Conservation (phyloP, 116 monocot species). For the Dioscorea cayenensis region DNA sequence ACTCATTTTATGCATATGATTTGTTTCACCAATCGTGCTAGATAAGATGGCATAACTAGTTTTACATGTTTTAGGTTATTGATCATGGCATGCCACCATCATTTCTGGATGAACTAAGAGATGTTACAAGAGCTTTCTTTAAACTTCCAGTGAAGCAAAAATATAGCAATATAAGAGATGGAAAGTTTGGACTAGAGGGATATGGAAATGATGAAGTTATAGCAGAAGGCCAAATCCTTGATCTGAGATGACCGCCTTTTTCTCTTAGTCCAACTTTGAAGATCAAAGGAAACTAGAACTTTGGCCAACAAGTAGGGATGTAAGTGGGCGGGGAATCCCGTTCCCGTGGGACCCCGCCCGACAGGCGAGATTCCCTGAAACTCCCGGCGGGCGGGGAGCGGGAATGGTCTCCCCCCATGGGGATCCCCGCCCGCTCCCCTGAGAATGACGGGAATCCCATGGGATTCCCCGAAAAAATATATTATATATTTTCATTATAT, state of each 20-base stretch:
- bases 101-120: conserved; percentile 33
- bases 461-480: no score
- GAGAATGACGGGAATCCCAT: no score
- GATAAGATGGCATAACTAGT: no score
- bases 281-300: conserved; percentile 33
- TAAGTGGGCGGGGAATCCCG: no score
- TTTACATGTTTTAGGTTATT: conserved; percentile 17
- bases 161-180: conserved; percentile 28
- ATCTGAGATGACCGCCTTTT: conserved; percentile 65
- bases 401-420: no score
- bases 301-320: conserved; percentile 63
- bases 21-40: no score
- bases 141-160: conserved; percentile 28
- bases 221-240: conserved; percentile 38
- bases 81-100: conserved; percentile 28
- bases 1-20: no score
- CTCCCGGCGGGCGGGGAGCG: no score
- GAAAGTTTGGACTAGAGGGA: conserved; percentile 42
- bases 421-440: no score
- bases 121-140: conserved; percentile 27
- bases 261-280: conserved; percentile 51
- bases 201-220: conserved; percentile 55
- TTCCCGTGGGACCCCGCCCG: no score
- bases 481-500: no score
- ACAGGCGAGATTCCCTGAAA: no score